Conservation (phyloP, 108 stramenopile species). For the Skeletonema marinoi region DNA sequence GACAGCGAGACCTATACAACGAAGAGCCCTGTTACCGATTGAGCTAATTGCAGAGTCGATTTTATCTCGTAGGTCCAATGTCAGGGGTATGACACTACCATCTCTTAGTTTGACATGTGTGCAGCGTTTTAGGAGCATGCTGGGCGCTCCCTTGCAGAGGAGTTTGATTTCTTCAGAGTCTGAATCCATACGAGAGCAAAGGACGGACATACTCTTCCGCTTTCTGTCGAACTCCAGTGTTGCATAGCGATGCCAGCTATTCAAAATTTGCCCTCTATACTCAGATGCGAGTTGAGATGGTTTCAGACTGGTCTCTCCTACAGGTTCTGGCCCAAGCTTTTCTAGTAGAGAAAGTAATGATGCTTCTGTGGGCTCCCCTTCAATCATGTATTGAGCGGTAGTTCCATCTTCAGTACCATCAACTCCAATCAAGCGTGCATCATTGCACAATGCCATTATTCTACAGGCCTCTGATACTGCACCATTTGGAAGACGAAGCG, state of each 20-base stretch:
- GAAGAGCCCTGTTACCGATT: constrained; percentile 85
- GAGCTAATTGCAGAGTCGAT: constrained; percentile 64
- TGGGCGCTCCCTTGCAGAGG: constrained; percentile 97
- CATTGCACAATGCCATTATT: constrained; percentile 80
- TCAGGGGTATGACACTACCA: constrained; percentile 73
- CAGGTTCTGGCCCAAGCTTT: constrained; percentile 65
- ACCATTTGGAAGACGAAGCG: constrained; percentile 35
- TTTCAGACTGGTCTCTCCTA: constrained; percentile 11
- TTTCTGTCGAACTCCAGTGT: constrained; percentile 94
- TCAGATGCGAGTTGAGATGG: constrained; percentile 62
- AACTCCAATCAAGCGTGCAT: constrained; percentile 75
- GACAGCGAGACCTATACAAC: constrained; percentile 91
- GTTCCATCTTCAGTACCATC: constrained; percentile 1
- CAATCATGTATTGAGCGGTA: constrained; percentile 12
- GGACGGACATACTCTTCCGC: constrained; percentile 78
- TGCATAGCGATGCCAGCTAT: constrained; percentile 58
- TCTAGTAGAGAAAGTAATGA: constrained; percentile 89
- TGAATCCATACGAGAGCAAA: constrained; percentile 40
- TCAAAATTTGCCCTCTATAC: constrained; percentile 46
- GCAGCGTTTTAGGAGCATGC: constrained; percentile 89
- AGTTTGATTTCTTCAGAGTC: constrained; percentile 64
- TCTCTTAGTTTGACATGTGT: constrained; percentile 74
- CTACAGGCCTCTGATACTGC: constrained; percentile 64
- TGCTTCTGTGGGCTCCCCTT: constrained; percentile 98
- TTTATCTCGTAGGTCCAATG: constrained; percentile 48